These are phyloP conservation scores for Gossypium davidsonii DNA, from an alignment of 441 rosid genomes.

Conservation along the genomic window DNA sequence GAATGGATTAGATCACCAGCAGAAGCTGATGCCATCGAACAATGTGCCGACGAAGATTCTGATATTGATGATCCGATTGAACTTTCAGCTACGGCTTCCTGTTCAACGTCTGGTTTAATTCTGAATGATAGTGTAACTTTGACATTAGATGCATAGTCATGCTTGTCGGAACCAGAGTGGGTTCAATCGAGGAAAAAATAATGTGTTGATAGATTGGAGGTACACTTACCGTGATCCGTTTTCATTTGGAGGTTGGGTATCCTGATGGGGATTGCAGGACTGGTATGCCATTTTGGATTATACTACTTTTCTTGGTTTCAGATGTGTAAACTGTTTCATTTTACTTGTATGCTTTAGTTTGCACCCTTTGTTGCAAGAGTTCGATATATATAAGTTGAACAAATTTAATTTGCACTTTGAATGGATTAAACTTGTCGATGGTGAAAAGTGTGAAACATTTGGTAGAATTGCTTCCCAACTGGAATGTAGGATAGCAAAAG, in stretches of 20 bases:
- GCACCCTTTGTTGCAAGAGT: neutral
- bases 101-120: neutral
- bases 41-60: neutral
- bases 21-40: neutral
- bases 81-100: neutral
- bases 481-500: neutral
- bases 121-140: neutral
- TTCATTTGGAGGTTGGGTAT: constrained; percentile 70
- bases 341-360: neutral
- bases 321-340: neutral
- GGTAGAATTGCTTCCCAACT: neutral
- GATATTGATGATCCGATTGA: neutral
- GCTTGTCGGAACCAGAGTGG: too few species aligned
- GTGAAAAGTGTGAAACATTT: neutral
- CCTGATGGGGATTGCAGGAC: constrained; percentile 65
- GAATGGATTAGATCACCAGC: neutral
- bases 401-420: neutral
- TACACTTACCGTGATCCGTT: constrained; percentile 82
- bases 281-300: too few species aligned
- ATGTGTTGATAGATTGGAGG: constrained; percentile 67
- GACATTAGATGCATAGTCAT: neutral
- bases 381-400: neutral
- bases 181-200: too few species aligned
- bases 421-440: neutral
- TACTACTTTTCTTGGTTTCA: constrained; percentile 1